Base-by-base conservation (phyloP, 2,329 filamentous ascomycete species). In the Simplicillium sp. region DNA sequence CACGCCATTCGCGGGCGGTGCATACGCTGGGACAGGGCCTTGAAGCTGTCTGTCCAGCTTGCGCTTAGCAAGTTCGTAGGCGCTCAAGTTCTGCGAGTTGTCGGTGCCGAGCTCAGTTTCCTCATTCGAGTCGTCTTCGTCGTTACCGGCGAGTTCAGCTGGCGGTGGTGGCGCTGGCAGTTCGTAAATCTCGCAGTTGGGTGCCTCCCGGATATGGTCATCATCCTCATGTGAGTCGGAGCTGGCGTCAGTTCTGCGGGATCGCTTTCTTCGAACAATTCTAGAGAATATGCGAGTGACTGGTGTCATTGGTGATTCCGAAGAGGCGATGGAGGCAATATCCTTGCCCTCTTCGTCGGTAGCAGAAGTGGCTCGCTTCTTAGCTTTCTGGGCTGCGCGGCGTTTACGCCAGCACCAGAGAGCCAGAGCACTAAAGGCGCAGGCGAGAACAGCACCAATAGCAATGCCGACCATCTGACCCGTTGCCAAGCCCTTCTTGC, bases 41-140 rank as follows among this genome's bases (percentile, higher is more conserved):
- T 68, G 66, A 20, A 73, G 62, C 44, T 74, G 70, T 36, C 64
- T 61, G 13, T 73, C 69, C 25, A 77, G 50, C 52, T 73, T 77
- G 42, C 64, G 61, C 44, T 66, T 60, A 1, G 69, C 68, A 11
- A 65, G 48, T 43, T 80, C 72, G 44, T 78, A 79, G 2, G 67
- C 59, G 34, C 61, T 69, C 29, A 70, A 43, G 15, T 57, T 57
- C 3, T 62, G 56, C 0, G 60, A 58, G 28, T 62, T 61, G 17
- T 66, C 60, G 1, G 60, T 64, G 1, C 62, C 63, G 6, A 69
- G 47, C 32, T 68, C 63, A 1, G 62, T 64, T 1, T 65, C 64
- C 11, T 59, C 60, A 34, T 58, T 52, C 5, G 58, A 65, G 36
- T 54, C 57, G 37, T 67, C 59, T 11, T 56, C 60, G 40, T 60